Evolutionary conservation across 163 green algal genomes (phyloP), one percentile per base, ranked within the genome.

Genomic region (Volvox carteri): DNA sequence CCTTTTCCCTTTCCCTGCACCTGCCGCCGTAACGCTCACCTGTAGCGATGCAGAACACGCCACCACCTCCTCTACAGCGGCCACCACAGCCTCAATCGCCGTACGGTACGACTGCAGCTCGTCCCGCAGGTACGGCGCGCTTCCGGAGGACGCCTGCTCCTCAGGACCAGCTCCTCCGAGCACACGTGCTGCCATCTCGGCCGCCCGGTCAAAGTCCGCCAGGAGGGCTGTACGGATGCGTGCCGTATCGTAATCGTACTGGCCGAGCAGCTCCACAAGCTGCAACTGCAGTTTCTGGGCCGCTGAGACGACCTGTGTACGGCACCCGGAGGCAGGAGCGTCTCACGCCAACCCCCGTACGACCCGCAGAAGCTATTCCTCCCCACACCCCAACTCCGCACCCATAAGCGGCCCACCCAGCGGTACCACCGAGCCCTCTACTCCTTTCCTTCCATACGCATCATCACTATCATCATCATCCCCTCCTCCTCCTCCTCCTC

Each of bases 241-340:
- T 0, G 18, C 44, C 8, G 54, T 12, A 80, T 88, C 79, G 56
- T 46, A 88, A 11, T 42, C 70, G 68, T 88, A 62, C 7, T 39
- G 11, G 16, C 16, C n/a, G 16, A 92, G 88, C 41, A 72, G 41
- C 5, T 58, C 50, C 46, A 91, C 56, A 44, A 88, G 46, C 78
- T 78, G 72, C 78, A 68, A 7, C 67, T 92, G 68, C 52, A 83
- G 41, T 30, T 73, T 16, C 44, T 83, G 39, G 0, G 48, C 50
- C 0, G 68, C 60, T 3, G 46, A 37, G 12, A 86, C 25, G 0
- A 86, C 62, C 79, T 86, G 60, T 6, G 46, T 14, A 19, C 25
- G 18, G 18, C 6, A 6, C 58, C 58, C 16, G 58, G 58, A 30
- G 19, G 58, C 48, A 58, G 48, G 12, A 58, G 14, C 14, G 48